These are phyloP conservation scores for Chlorella vulgaris DNA, from an alignment of 139 green algal species.

Conservation along the genomic window DNA sequence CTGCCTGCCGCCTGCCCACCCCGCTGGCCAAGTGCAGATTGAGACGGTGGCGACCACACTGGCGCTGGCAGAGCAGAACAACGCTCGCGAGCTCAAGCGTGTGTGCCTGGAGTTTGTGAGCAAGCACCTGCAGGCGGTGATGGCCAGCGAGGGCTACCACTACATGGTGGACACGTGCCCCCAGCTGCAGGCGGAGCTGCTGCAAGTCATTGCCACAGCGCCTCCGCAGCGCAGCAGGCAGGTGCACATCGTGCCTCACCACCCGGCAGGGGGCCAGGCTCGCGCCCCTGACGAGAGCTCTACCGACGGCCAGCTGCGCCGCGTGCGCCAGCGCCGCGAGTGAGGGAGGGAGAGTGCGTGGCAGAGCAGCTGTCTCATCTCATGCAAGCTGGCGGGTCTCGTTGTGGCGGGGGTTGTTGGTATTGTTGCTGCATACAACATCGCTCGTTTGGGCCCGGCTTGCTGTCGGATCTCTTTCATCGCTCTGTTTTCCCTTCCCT, in stretches of 20 bases:
- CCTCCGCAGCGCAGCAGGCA: conserved; percentile 5
- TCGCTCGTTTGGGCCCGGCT: no score
- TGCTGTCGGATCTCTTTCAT: no score
- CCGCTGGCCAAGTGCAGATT: conserved; percentile 37
- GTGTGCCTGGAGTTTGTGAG: conserved; percentile 94
- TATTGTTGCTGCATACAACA: no score
- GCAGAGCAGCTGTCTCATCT: no score
- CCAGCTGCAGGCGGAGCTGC: conserved; percentile 75
- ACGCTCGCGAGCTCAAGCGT: conserved; percentile 85
- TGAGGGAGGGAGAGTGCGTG: not conserved
- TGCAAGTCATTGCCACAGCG: conserved; percentile 49
- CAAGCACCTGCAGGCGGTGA: conserved; percentile 86
- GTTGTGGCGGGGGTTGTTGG: not conserved
- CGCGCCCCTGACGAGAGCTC: conserved; percentile 38
- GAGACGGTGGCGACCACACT: conserved; percentile 96
- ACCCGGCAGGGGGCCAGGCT: not conserved
- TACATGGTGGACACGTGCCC: conserved; percentile 91
- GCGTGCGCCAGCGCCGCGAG: conserved; percentile 38
- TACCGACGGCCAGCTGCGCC: conserved; percentile 39
- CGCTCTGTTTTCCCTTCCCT: no score
- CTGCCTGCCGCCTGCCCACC: not conserved
- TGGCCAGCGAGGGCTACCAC: conserved; percentile 92
- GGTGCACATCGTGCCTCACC: conserved; percentile 33
- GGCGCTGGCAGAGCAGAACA: conserved; percentile 95
- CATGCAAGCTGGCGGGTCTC: not conserved